Evolutionary conservation across 805 yeast genomes (phyloP), one percentile per base, ranked within the genome.

Genomic region (Metschnikowia cubensis): DNA sequence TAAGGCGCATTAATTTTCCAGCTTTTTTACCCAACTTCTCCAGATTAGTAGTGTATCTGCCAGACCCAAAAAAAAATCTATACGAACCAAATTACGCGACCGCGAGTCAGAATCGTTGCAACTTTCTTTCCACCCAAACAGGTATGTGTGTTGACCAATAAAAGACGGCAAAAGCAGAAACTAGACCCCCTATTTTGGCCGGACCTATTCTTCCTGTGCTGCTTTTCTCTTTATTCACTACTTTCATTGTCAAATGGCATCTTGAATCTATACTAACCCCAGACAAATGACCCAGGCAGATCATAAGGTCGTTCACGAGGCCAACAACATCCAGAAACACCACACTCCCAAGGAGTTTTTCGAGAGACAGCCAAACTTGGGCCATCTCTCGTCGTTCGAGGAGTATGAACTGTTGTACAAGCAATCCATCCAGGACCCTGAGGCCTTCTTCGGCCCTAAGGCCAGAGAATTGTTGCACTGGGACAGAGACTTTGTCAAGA

Each of bases 371-470:
- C 89, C 89, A 53, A 67, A 76, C 48, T 66, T 73, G 41, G 85
- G 92, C 20, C 81, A 82, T 61, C 64, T 89, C 51, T 69, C 76
- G 45, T 72, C 80, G 37, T 64, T 88, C 46, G 87, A 82, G 10
- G 85, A 89, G 58, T 91, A 91, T 76, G 69, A 80, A 47, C 35
- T 67, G 47, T 58, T 77, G 69, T 80, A 83, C 68, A 65, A 77
- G 51, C 78, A 83, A 61, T 80, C 85, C 22, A 76, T 83, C 56
- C 74, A 74, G 48, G 69, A 80, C 53, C 87, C 87, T 1, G 69
- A 71, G 48, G 58, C 59, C 32, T 83, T 83, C 59, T 83, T 80
- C 57, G 84, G 83, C 45, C 72, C 74, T 10, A 70, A 70, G 67
- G 87, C 84, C 15, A 60, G 61, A 18, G 73, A 78, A 43, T 62